These are phyloP conservation scores for Taxawa tesnikishii DNA, from an alignment of 2,329 filamentous ascomycete genomes.

Conservation along the genomic window DNA sequence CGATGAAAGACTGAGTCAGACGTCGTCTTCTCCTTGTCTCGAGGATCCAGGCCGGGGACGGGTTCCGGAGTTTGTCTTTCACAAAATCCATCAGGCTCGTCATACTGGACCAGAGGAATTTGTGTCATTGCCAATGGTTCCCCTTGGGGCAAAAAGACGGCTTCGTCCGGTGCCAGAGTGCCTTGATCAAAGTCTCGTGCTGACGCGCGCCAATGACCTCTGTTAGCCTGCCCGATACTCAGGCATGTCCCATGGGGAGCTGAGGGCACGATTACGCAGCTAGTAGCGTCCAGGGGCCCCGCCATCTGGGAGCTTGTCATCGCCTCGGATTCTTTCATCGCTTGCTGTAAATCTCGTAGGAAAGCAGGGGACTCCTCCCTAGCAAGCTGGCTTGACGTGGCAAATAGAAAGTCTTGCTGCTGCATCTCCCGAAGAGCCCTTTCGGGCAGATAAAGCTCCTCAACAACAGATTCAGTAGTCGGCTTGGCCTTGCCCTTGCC, in stretches of 20 bases:
- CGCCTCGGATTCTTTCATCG: conserved; percentile 45
- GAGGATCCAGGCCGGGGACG: no score
- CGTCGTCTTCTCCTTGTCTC: no score
- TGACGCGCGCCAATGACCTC: conserved; percentile 57
- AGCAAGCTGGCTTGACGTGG: conserved; percentile 73
- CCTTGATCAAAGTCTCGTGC: conserved; percentile 42
- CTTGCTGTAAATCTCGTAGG: conserved; percentile 49
- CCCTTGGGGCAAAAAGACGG: background rate
- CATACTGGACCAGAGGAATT: no score
- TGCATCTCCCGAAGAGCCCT: conserved; percentile 50
- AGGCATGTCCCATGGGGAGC: conserved; percentile 18
- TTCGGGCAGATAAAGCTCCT: conserved; percentile 8
- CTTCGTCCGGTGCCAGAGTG: conserved; percentile 2
- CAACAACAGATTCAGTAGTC: conserved; percentile 9
- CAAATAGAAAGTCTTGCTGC: conserved; percentile 69
- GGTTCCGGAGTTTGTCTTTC: no score
- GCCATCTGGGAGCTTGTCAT: conserved; percentile 15
- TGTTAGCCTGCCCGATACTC: conserved; percentile 15
- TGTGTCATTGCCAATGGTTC: no score
- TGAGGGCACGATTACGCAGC: conserved; percentile 5
- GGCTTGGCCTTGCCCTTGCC: conserved; percentile 22
- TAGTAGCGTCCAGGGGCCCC: conserved; percentile 19
- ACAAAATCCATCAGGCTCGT: no score
- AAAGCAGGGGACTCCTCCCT: conserved; percentile 58
- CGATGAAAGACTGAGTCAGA: no score